These are phyloP conservation scores for Sphaerobolus stellatus DNA, from an alignment of 1,284 basidiomycete genomes.

Conservation along the genomic window DNA sequence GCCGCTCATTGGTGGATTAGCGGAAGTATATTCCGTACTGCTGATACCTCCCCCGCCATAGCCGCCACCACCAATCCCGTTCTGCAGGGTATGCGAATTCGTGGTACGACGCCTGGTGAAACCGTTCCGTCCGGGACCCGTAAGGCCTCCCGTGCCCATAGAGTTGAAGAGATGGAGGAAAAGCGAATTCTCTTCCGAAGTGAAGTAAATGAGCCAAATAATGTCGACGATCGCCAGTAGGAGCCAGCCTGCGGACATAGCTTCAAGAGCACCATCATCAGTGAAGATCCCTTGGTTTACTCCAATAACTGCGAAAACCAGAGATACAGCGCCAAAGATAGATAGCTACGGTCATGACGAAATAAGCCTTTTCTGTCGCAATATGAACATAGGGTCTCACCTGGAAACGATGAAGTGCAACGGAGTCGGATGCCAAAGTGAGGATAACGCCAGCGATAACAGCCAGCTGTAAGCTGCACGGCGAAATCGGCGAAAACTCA, in stretches of 20 bases:
- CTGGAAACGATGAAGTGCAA: slow-evolving; percentile 76
- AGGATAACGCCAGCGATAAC: slow-evolving; percentile 79
- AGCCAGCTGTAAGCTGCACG: slow-evolving; percentile 64
- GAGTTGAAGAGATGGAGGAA: slow-evolving; percentile 82
- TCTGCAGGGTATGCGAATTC: slow-evolving; percentile 57
- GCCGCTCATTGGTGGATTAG: slow-evolving; percentile 50
- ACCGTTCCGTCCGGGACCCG: slow-evolving; percentile 66
- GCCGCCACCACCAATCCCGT: slow-evolving; percentile 49
- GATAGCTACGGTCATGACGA: slow-evolving; percentile 64
- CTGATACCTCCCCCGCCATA: slow-evolving; percentile 59
- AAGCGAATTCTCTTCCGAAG: slow-evolving; percentile 91
- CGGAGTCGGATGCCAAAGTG: slow-evolving; percentile 81
- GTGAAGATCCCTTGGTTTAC: slow-evolving; percentile 68
- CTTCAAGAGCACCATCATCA: slow-evolving; percentile 56
- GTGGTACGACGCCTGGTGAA: slow-evolving; percentile 47
- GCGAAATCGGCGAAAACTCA: neutral
- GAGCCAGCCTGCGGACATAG: slow-evolving; percentile 92
- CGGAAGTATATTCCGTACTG: slow-evolving; percentile 49
- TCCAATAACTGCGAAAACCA: slow-evolving; percentile 85
- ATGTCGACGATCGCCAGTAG: slow-evolving; percentile 89
- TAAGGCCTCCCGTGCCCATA: slow-evolving; percentile 82
- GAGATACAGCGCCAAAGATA: slow-evolving; percentile 80
- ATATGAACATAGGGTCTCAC: slow-evolving; percentile 18
- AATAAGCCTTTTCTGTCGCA: neutral
- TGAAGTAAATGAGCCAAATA: slow-evolving; percentile 95